phyloP scores from a whole-genome alignment of 169 alveolate species.

The Plasmodium blacklocki region DNA sequence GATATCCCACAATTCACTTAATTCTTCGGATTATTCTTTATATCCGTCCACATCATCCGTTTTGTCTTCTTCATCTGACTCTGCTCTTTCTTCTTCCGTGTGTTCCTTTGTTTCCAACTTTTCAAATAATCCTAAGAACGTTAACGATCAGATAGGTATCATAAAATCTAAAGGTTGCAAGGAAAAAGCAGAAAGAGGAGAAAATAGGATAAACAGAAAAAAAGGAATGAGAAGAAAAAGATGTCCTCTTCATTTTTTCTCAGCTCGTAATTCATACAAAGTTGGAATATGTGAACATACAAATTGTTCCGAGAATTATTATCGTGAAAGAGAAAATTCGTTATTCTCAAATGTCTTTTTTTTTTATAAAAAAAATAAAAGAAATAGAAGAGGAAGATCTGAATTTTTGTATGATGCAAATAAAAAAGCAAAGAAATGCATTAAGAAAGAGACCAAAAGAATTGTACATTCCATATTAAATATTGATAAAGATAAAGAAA shows the following conservation, averaged over 20 bases:
- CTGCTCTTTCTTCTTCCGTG: conserved; percentile 7
- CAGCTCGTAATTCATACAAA: not conserved
- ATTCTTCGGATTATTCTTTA: not conserved
- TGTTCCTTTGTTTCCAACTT: conserved; percentile 5
- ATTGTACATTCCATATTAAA: conserved; percentile 25
- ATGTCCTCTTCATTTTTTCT: conserved; percentile 27
- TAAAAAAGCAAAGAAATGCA: conserved; percentile 17
- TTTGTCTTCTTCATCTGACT: conserved; percentile 6
- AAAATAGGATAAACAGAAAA: not conserved
- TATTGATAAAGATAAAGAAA: conserved; percentile 7
- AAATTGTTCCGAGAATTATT: not conserved
- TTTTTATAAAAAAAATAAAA: conserved; percentile 2
- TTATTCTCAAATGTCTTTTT: not conserved
- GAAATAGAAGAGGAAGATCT: not conserved
- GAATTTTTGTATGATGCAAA: not conserved
- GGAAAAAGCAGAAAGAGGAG: not conserved
- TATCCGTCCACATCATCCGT: conserved; percentile 9
- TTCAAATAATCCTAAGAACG: not conserved
- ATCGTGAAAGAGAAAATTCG: not conserved
- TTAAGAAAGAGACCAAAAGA: conserved; percentile 20
- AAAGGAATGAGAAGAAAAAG: conserved; percentile 8
- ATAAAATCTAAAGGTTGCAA: not conserved
- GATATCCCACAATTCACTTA: not conserved
- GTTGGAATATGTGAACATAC: not conserved
- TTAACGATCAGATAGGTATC: not conserved